Base-by-base conservation (phyloP, 1,284 basidiomycete genomes). In the Termitomyces sp. region DNA sequence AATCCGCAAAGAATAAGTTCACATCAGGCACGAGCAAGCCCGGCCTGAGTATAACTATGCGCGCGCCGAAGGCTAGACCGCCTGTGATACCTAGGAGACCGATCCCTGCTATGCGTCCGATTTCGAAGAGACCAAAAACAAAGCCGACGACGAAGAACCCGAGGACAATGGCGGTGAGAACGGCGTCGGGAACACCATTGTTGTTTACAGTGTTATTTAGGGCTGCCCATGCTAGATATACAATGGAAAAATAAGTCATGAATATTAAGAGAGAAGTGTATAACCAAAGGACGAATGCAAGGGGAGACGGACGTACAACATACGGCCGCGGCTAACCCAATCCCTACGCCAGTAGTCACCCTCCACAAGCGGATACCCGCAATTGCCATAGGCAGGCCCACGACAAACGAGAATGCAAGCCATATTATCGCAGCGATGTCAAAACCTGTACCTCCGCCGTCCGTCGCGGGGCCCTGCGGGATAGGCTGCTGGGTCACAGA, bases 361-460 rank as follows among this genome's bases (percentile, higher is more conserved):
- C 81, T 74, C 70, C 78, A 77, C 1, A 80, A 72, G 28, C 81
- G 73, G 52, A 87, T 73, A 38, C 84, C 85, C 1, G 72, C 78
- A 3, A 80, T 55, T 13, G 81, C 70, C 61, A 87, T 71, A 1
- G 83, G 82, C 8, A 70, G 45, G 10, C 85, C 84, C 41, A 83
- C 58, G 8, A 71, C 57, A 53, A 82, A 72, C 26, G 72, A 74
- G 58, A 80, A 83, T 10, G 63, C 68, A 8, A 85, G 74, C 85
- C 84, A 87, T 15, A 85, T 62, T 17, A 83, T 54, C 1, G 83
- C 80, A 24, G 80, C 66, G 1, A 69, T 57, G 48, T 76, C 70
- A 59, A 79, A 79, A 30, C 71, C 77, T 1, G 63, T 60, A 7
- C 84, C 85, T 43, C 77, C 71, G 6, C 83, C 84, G 62, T 87